Percentiles rank a stretch among this genome's conserved stretches.
These are phyloP conservation scores for Friedmanniomyces endolithicus DNA, from an alignment of 495 filamentous ascomycete species.

Conservation along the genomic window DNA sequence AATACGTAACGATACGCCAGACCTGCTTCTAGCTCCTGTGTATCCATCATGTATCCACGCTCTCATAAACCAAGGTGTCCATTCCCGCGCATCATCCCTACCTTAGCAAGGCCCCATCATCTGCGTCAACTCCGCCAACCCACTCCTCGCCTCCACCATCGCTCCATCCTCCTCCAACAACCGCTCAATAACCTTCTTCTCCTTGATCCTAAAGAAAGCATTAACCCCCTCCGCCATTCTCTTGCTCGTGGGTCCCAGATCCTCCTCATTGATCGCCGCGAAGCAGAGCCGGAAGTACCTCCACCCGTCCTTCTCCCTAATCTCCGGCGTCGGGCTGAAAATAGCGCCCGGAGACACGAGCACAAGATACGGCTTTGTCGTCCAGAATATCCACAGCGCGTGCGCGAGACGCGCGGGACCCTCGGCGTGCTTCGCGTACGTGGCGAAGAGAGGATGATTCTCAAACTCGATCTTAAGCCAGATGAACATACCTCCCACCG, in stretches of 20 bases:
- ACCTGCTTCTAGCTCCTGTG: too few species aligned
- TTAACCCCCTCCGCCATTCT: conserved; percentile 55
- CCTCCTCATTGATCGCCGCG: conserved; percentile 61
- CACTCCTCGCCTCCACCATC: conserved; percentile 11
- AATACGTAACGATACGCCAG: too few species aligned
- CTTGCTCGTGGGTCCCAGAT: conserved; percentile 44
- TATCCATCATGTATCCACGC: too few species aligned
- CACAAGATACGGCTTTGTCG: conserved; percentile 51
- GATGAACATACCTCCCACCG: conserved; percentile 79
- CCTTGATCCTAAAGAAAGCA: conserved; percentile 63
- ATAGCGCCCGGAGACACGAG: conserved; percentile 55
- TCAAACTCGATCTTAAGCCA: conserved; percentile 63
- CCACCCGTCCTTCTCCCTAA: conserved; percentile 43
- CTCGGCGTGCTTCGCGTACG: conserved; percentile 32
- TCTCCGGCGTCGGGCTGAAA: conserved; percentile 52
- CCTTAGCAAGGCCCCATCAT: conserved; percentile 13
- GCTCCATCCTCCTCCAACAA: conserved; percentile 30
- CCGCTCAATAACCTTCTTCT: conserved; percentile 50
- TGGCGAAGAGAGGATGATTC: conserved; percentile 49
- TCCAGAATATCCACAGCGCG: conserved; percentile 64
- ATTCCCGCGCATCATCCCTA: too few species aligned
- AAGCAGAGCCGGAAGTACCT: conserved; percentile 71
- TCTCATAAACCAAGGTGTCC: too few species aligned
- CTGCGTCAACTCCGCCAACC: conserved; percentile 10
- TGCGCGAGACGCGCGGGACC: conserved; percentile 34